Evolutionary conservation across 768 basidiomycete species (phyloP), one percentile per base, ranked within the genome.

Genomic region (Aureoboletus auriporus): DNA sequence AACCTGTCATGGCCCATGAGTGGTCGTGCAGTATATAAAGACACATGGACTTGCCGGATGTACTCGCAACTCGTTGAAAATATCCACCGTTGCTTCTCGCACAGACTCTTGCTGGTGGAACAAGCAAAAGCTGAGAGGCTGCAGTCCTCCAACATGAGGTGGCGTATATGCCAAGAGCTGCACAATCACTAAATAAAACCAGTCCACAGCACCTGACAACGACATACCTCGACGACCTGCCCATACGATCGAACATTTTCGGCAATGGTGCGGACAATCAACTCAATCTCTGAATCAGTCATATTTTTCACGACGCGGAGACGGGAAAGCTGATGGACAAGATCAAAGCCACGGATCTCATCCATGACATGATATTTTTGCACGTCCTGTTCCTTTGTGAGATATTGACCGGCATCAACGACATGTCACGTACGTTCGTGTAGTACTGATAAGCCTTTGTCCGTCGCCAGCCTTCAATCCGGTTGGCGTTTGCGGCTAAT

Each of bases 401-500:
- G 56, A 47, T 9, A 34, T 30, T 6, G 42, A 33, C n/a, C n/a
- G 16, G 17, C 5, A 14, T 14, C 40, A 28, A 23, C 10, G 13
- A n/a, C 3, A 62, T 47, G 28, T 7, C 4, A 70, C 79, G 52
- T 55, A 94, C 94, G 67, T 71, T 69, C 47, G 82, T 76, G 57
- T 74, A 86, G 52, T 88, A 78, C 46, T 79, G 76, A 66, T 97
- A 96, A 46, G 80, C 83, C 53, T 80, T 82, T 5, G 90, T 95
- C 61, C 79, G 78, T 53, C 89, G 74, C 95, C 95, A 99, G 8
- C 86, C 94, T 61, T 98, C 96, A 34, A 98, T 92, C 31, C 95
- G 79, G 57, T 83, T 81, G 1, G 84, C 82, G 56, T 93, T 93
- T 29, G 75, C 73, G 36, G 75, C 73, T 46, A 96, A 72, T 63